A percentile compares a stretch with the other conserved stretches of the same genome.
Conservation (phyloP, 2,329 filamentous ascomycete species). For the Aureobasidium sp. region DNA sequence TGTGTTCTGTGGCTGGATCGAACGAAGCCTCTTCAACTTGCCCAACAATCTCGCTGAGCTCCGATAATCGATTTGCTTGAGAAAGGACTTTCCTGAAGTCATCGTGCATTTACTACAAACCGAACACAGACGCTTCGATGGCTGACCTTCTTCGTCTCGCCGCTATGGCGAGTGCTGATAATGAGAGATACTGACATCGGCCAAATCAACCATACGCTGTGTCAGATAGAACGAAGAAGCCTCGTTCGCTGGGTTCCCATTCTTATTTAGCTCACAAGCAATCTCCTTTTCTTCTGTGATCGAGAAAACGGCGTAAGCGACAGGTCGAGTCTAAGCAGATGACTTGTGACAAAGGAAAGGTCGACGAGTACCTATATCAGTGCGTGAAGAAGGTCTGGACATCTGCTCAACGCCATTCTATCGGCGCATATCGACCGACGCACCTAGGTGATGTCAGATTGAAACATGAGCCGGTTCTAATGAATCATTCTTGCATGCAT, state of each 20-base stretch:
- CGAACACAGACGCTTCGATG: not conserved
- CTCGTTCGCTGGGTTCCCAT: not conserved
- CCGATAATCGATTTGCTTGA: not conserved
- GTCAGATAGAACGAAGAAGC: not conserved
- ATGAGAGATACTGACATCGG: not conserved
- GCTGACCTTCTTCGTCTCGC: not conserved
- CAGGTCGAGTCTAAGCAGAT: too few relatives aligned
- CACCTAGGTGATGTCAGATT: too few relatives aligned
- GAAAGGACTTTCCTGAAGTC: not conserved
- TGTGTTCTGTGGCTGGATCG: not conserved
- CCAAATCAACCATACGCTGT: not conserved
- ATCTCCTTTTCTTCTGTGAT: too few relatives aligned
- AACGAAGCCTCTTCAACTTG: not conserved
- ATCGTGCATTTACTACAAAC: not conserved
- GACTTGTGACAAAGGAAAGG: too few relatives aligned
- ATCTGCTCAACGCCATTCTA: too few relatives aligned
- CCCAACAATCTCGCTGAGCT: not conserved
- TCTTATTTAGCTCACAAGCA: not conserved
- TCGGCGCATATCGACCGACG: too few relatives aligned
- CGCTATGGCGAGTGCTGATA: not conserved
- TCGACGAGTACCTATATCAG: too few relatives aligned
- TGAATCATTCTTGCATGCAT: too few relatives aligned
- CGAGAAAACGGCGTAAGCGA: not conserved
- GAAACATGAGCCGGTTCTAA: too few relatives aligned
- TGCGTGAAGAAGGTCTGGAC: too few relatives aligned